Conservation (phyloP, 805 yeast genomes). For the Candida patagonica region DNA sequence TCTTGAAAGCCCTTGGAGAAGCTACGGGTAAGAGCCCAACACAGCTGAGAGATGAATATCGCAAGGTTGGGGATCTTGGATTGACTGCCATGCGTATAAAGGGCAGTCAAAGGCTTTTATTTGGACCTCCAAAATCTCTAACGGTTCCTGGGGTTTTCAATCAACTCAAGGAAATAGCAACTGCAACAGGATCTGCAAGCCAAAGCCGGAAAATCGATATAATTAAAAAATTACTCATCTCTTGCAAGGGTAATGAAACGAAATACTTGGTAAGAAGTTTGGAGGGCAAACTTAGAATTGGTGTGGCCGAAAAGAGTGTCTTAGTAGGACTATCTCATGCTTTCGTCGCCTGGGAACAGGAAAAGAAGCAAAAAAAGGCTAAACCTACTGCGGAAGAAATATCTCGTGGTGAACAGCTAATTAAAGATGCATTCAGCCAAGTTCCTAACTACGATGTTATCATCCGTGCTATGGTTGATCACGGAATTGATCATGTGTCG, state of each 20-base stretch:
- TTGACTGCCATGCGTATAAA: constrained; percentile 78
- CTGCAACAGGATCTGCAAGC: constrained; percentile 67
- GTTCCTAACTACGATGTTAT: constrained; percentile 83
- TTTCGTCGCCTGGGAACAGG: constrained; percentile 50
- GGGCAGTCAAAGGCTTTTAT: constrained; percentile 83
- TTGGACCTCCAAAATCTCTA: constrained; percentile 68
- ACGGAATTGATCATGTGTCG: constrained; percentile 59
- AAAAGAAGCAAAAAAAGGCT: constrained; percentile 18
- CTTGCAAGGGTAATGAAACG: constrained; percentile 81
- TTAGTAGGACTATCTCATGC: constrained; percentile 79
- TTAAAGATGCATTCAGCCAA: constrained; percentile 81
- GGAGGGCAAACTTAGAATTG: constrained; percentile 89
- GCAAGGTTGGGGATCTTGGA: constrained; percentile 83
- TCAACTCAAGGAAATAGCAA: constrained; percentile 68
- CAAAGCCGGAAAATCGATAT: constrained; percentile 69
- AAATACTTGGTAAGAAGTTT: constrained; percentile 81
- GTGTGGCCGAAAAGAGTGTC: constrained; percentile 90
- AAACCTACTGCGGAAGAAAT: constrained; percentile 35
- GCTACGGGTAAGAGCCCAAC: constrained; percentile 74
- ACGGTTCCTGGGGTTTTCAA: constrained; percentile 66
- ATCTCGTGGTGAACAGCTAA: constrained; percentile 61
- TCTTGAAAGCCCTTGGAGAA: constrained; percentile 82
- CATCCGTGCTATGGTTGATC: constrained; percentile 51
- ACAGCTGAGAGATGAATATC: constrained; percentile 66
- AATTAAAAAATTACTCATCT: constrained; percentile 76